Evolutionary conservation across 108 stramenopile species (phyloP).

Genomic region (Aurantiochytrium sp.): DNA sequence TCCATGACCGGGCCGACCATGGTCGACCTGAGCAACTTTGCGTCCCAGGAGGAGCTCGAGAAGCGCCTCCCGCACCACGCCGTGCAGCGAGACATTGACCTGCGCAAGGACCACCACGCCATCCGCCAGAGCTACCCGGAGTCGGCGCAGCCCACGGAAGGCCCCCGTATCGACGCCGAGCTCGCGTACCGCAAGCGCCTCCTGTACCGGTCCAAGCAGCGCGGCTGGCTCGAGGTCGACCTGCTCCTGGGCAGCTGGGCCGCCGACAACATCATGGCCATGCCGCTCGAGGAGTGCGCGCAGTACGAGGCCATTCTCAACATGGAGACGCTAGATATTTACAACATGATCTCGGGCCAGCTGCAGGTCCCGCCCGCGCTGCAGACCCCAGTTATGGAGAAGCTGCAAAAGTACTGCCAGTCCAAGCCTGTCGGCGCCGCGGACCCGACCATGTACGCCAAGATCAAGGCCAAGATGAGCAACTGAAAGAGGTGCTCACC

Average conservation of each 20-base stretch:
- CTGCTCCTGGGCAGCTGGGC: slow-evolving; percentile 96
- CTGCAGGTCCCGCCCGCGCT: slow-evolving; percentile 21
- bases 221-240: slow-evolving; percentile 98
- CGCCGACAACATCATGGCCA: slow-evolving; percentile 69
- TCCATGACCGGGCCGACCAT: not conserved
- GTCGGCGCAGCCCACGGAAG: not conserved
- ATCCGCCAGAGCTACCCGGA: slow-evolving; percentile 16
- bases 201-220: slow-evolving; percentile 91
- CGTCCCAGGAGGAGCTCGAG: not conserved
- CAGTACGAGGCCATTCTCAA: slow-evolving; percentile 93
- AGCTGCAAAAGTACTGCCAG: not conserved
- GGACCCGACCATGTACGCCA: not conserved
- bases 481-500: not conserved
- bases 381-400: slow-evolving; percentile 27
- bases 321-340: slow-evolving; percentile 97
- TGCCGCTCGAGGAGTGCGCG: slow-evolving; percentile 72
- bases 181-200: slow-evolving; percentile 69
- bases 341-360: slow-evolving; percentile 82
- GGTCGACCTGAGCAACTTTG: not conserved
- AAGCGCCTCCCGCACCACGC: not conserved
- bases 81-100: not conserved
- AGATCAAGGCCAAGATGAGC: slow-evolving; percentile 33
- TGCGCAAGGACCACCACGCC: not conserved
- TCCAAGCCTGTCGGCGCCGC: slow-evolving; percentile 7
- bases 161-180: not conserved